Percentiles rank a stretch among this genome's conserved stretches.
Conservation (phyloP, 2,329 filamentous ascomycete species). For the Phyllosticta citriasiana region DNA sequence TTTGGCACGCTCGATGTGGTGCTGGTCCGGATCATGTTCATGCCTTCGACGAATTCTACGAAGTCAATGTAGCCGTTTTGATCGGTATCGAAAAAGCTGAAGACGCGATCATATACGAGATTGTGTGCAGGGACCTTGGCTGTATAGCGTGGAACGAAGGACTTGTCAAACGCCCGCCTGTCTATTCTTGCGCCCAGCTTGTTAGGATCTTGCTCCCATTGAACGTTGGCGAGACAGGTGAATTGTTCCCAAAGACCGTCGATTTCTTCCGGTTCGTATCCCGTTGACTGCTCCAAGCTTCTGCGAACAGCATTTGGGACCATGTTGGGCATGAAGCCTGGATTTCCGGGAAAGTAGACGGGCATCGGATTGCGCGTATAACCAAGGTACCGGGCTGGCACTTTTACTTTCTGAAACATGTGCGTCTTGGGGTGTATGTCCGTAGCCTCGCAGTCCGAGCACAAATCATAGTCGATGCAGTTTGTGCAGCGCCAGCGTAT, state of each 20-base stretch:
- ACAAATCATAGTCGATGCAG: constrained; percentile 91
- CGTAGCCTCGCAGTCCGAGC: constrained; percentile 78
- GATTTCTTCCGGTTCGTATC: constrained; percentile 69
- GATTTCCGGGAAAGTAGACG: constrained; percentile 82
- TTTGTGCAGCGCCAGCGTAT: constrained; percentile 92
- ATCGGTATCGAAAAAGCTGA: constrained; percentile 91
- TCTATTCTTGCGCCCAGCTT: constrained; percentile 77
- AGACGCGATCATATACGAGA: constrained; percentile 91
- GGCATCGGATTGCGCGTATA: constrained; percentile 67
- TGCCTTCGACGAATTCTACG: constrained; percentile 76
- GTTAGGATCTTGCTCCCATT: constrained; percentile 73
- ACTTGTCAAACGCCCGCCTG: constrained; percentile 82
- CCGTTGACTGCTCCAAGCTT: constrained; percentile 39
- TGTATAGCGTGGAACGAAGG: constrained; percentile 78
- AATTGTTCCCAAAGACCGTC: constrained; percentile 97
- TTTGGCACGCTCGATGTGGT: constrained; percentile 28
- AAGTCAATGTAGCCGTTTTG: constrained; percentile 84
- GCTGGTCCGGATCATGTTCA: constrained; percentile 47
- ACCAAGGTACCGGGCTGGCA: constrained; percentile 77
- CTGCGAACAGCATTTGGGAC: constrained; percentile 60
- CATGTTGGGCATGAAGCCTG: constrained; percentile 56
- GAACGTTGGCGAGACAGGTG: constrained; percentile 80
- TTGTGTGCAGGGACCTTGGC: constrained; percentile 69
- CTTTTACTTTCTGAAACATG: constrained; percentile 90
- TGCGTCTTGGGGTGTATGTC: constrained; percentile 78